Percentiles rank a stretch among this genome's conserved stretches.
phyloP scores from a whole-genome alignment of 495 filamentous ascomycete species.

The Penicillium dipodomyicola region DNA sequence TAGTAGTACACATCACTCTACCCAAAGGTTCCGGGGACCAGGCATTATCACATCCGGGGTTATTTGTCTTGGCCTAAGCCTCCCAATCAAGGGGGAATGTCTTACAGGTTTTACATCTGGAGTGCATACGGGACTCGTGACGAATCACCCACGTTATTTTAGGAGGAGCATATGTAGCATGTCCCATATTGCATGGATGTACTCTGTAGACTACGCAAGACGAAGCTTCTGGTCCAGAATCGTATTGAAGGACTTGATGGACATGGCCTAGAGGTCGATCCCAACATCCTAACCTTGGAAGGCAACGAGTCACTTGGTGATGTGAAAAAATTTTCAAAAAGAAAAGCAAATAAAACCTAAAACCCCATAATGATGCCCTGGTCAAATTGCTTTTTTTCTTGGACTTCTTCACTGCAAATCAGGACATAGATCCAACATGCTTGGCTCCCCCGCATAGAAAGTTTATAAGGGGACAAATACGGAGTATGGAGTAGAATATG shows the following conservation, averaged over 20 bases:
- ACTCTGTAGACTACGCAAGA: background rate
- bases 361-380: background rate
- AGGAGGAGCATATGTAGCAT: background rate
- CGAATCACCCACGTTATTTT: conserved; percentile 5
- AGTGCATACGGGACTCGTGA: background rate
- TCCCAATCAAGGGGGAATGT: conserved; percentile 7
- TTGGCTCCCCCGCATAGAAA: conserved; percentile 40
- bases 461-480: conserved; percentile 17
- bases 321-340: background rate
- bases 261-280: background rate
- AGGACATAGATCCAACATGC: conserved; percentile 28
- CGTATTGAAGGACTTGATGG: background rate
- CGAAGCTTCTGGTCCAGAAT: background rate
- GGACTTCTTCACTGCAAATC: conserved; percentile 34
- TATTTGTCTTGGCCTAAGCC: background rate
- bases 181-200: background rate
- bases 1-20: conserved; percentile 1
- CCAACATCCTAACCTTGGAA: background rate
- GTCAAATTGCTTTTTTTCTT: conserved; percentile 16
- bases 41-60: background rate
- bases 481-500: conserved; percentile 9
- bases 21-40: background rate
- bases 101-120: conserved; percentile 3
- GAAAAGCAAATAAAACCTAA: conserved; percentile 2
- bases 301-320: conserved; percentile 2